Evolutionary conservation across 495 filamentous ascomycete genomes (phyloP).

Genomic region (Hyaloscypha bicolor): DNA sequence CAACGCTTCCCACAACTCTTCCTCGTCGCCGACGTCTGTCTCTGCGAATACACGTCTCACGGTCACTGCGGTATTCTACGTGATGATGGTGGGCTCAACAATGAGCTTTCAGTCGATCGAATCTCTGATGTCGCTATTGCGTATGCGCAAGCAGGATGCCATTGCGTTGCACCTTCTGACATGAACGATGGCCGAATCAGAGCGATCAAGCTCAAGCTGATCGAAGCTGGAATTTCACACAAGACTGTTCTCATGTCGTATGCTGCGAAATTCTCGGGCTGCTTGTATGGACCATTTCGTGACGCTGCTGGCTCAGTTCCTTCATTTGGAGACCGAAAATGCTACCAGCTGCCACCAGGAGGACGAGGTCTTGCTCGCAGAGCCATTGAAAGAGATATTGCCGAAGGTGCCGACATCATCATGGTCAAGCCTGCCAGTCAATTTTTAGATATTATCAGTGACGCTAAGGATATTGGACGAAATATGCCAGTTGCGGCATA

Average conservation of each 20-base stretch:
- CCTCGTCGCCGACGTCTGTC: slow-evolving; percentile 88
- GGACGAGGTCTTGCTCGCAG: slow-evolving; percentile 91
- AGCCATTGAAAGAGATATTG: slow-evolving; percentile 87
- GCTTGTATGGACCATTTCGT: slow-evolving; percentile 94
- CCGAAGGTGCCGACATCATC: slow-evolving; percentile 94
- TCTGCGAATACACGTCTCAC: slow-evolving; percentile 99
- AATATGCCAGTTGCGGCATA: slow-evolving; percentile 93
- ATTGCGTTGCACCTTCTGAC: slow-evolving; percentile 95
- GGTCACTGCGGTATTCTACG: slow-evolving; percentile 95
- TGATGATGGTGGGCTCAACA: slow-evolving; percentile 91
- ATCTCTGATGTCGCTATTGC: slow-evolving; percentile 92
- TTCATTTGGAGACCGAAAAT: slow-evolving; percentile 90
- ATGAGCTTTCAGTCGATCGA: slow-evolving; percentile 85
- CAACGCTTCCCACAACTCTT: slow-evolving; percentile 85
- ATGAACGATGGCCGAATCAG: slow-evolving; percentile 98
- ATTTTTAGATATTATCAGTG: slow-evolving; percentile 94
- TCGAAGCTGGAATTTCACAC: slow-evolving; percentile 88
- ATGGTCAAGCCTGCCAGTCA: slow-evolving; percentile 98
- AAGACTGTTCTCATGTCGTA: slow-evolving; percentile 94
- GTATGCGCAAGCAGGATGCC: slow-evolving; percentile 90
- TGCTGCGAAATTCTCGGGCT: slow-evolving; percentile 94
- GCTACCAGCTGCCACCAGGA: slow-evolving; percentile 93
- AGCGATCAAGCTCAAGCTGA: slow-evolving; percentile 94
- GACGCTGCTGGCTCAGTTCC: slow-evolving; percentile 93
- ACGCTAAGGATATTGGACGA: slow-evolving; percentile 89